Conservation (phyloP, 1,139 yeast genomes). For the Scheffersomyces quercinus region DNA sequence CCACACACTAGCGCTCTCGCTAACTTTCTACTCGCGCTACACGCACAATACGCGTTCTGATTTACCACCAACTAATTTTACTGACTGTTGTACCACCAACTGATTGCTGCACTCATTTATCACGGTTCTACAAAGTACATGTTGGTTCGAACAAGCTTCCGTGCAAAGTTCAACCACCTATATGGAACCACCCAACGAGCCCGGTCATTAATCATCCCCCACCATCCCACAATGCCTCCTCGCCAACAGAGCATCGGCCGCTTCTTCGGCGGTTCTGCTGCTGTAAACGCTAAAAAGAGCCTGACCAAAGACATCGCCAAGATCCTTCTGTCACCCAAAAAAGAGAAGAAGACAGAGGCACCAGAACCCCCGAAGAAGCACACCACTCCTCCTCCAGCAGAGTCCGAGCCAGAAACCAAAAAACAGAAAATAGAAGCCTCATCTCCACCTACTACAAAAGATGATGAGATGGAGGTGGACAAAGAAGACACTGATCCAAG, state of each 20-base stretch:
- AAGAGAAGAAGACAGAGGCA: background rate
- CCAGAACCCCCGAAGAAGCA: slow-evolving; percentile 2
- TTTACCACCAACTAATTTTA: no score
- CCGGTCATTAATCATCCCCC: no score
- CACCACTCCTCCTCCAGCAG: slow-evolving; percentile 2
- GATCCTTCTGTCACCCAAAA: slow-evolving; percentile 3
- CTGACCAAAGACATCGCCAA: slow-evolving; percentile 4
- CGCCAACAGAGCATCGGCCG: background rate
- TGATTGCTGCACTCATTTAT: no score
- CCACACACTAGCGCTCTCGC: no score
- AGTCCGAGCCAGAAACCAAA: background rate
- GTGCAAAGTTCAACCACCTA: no score
- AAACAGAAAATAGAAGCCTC: background rate
- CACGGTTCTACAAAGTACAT: no score
- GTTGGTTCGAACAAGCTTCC: no score
- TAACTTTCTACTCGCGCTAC: no score
- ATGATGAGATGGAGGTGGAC: background rate
- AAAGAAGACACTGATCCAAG: slow-evolving; percentile 8
- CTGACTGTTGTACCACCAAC: no score
- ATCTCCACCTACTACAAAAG: background rate
- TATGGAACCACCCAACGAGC: no score
- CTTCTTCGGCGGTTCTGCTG: background rate
- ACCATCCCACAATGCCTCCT: background rate
- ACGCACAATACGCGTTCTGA: no score
- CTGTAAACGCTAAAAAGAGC: background rate